These are phyloP conservation scores for Arthrobotrys sinensis DNA, from an alignment of 2,329 filamentous ascomycete species.

Conservation along the genomic window DNA sequence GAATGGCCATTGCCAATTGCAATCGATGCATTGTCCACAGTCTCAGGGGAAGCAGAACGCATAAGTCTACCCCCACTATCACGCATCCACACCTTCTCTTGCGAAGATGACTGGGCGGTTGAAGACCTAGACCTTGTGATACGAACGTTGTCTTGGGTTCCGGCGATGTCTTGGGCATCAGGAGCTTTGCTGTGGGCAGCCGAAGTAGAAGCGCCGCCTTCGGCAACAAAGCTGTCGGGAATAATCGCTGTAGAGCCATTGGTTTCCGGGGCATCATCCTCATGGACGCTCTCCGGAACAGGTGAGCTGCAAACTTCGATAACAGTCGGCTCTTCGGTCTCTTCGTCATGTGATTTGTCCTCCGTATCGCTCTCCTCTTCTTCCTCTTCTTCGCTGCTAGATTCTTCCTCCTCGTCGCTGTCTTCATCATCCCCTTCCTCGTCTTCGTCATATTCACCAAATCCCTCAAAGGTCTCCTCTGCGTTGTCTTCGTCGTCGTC, in stretches of 20 bases:
- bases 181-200: not conserved
- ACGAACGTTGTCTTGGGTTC: not conserved
- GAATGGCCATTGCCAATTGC: constrained; percentile 1
- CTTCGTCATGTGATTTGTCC: constrained; percentile 19
- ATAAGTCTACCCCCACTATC: constrained; percentile 49
- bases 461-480: not conserved
- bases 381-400: constrained; percentile 20
- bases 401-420: constrained; percentile 10
- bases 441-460: constrained; percentile 20
- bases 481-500: constrained; percentile 31
- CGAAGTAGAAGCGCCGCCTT: not conserved
- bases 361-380: constrained; percentile 19
- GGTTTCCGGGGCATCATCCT: constrained; percentile 10
- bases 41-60: constrained; percentile 49
- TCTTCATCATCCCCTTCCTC: constrained; percentile 14
- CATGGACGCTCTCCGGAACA: constrained; percentile 15
- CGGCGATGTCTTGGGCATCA: not conserved
- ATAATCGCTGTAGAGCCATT: constrained; percentile 9
- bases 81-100: constrained; percentile 47
- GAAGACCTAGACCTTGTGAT: constrained; percentile 9
- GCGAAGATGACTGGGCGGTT: constrained; percentile 37
- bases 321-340: not conserved
- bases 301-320: constrained; percentile 49
- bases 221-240: constrained; percentile 25
- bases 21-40: not conserved